Evolutionary conservation across 2,329 filamentous ascomycete species (phyloP), one percentile per base, ranked within the genome.

Genomic region (Claviceps pusilla): DNA sequence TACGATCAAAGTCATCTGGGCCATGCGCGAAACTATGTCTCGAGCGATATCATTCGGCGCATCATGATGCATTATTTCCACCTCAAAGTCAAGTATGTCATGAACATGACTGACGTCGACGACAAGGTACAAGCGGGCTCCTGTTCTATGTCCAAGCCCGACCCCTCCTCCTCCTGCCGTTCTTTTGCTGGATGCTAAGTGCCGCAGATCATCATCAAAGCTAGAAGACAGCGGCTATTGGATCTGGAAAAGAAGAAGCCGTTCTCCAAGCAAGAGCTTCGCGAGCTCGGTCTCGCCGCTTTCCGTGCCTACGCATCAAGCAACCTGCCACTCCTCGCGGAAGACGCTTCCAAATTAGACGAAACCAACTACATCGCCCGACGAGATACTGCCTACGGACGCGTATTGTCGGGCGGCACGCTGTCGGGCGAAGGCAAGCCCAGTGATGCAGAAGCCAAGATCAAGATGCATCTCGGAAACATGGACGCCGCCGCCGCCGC

Each of bases 51-150:
- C 59, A 83, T 95, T 61, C 80, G 89, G 57, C 82, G 89, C 62
- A 87, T 95, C 62, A 71, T 95, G 68, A 75, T 79, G 63, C 82
- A 91, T 67, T 91, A 93, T 70, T 94, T 95, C 67, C 80, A 82
- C 57, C 93, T 86, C 68, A 74, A 89, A 46, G 80, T 95, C 60
- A 81, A 83, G 57, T 95, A 94, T 71, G 87, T 95, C 59, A 93
- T 94, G 84, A 95, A 95, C 71, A 89, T 93, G 58, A 95, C 89
- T 33, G 89, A 91, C 62, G 78, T 91, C 43, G 86, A 89, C 61
- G 83, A 87, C 69, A 86, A 86, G 76, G 79, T 82, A 63, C 58
- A 64, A 41, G 52, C 50, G 45, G 35, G 10, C 35, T 37, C 7
- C 35, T 37, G 35, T 37, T 37, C 35, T 12, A 3, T 37, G 1